phyloP scores from a whole-genome alignment of 306 rosid genomes.

The Luffa aegyptiaca region DNA sequence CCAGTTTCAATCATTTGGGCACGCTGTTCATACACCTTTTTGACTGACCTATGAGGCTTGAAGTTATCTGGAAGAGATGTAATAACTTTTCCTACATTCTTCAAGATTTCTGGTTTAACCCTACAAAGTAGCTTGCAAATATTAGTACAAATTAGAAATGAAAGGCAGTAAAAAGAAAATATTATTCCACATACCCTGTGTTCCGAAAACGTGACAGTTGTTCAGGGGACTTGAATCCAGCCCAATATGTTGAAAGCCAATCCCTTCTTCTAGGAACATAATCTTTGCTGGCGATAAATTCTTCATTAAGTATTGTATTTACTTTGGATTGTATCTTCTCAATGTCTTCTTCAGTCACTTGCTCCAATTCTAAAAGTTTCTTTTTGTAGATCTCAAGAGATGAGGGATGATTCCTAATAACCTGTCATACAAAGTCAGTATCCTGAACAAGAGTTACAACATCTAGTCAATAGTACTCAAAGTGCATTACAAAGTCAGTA shows the following conservation, averaged over 20 bases:
- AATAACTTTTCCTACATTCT: slow-evolving; percentile 83
- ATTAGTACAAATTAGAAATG: slow-evolving; percentile 7
- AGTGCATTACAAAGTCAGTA: background rate
- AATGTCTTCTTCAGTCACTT: slow-evolving; percentile 53
- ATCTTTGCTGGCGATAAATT: slow-evolving; percentile 80
- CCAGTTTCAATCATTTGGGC: slow-evolving; percentile 89
- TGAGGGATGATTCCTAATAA: slow-evolving; percentile 76
- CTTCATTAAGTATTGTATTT: slow-evolving; percentile 67
- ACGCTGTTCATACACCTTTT: slow-evolving; percentile 76
- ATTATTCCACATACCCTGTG: slow-evolving; percentile 55
- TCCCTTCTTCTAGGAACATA: slow-evolving; percentile 75
- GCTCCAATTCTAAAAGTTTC: slow-evolving; percentile 65
- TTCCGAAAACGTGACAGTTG: slow-evolving; percentile 83
- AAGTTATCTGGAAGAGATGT: slow-evolving; percentile 63
- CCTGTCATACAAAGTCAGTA: slow-evolving; percentile 29
- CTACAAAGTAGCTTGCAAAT: slow-evolving; percentile 28
- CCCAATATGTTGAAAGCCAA: slow-evolving; percentile 96
- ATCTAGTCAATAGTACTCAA: background rate
- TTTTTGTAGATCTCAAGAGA: slow-evolving; percentile 72
- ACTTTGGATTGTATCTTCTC: slow-evolving; percentile 63
- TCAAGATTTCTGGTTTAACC: slow-evolving; percentile 84
- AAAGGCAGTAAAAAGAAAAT: background rate
- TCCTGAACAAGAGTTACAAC: background rate
- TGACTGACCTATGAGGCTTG: slow-evolving; percentile 78
- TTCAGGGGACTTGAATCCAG: slow-evolving; percentile 91